A percentile compares a stretch with the other conserved stretches of the same genome.
Evolutionary conservation across 2,329 filamentous ascomycete species (phyloP).

Genomic region (Aspergillus bombycis): DNA sequence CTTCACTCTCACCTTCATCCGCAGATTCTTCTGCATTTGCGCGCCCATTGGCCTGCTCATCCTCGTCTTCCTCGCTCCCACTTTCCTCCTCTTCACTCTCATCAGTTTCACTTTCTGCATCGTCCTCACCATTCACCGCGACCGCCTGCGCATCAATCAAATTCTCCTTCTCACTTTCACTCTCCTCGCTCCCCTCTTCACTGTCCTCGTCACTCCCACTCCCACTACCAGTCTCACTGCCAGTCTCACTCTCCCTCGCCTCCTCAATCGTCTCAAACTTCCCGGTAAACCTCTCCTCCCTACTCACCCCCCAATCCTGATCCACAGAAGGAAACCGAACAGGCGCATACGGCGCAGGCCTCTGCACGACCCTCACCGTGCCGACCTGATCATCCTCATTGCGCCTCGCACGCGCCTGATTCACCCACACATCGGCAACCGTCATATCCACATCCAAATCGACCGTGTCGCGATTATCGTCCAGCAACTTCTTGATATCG

Average conservation of each 20-base stretch:
- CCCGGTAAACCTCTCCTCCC: conserved; percentile 18
- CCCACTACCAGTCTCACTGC: neutral
- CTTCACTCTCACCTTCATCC: neutral
- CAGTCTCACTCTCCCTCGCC: conserved; percentile 9
- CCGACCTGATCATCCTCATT: conserved; percentile 2
- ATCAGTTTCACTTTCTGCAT: neutral
- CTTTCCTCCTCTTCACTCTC: conserved; percentile 1
- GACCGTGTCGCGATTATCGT: neutral
- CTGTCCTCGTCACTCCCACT: neutral
- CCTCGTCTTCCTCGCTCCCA: neutral
- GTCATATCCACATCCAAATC: conserved; percentile 2
- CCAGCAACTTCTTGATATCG: conserved; percentile 2
- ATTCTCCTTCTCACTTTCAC: conserved; percentile 7
- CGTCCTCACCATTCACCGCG: neutral
- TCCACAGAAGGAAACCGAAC: conserved; percentile 38
- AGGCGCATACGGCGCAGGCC: conserved; percentile 17
- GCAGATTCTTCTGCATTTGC: neutral
- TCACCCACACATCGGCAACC: conserved; percentile 1
- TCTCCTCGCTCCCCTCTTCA: conserved; percentile 5
- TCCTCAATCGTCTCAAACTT: conserved; percentile 25
- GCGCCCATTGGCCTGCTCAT: neutral
- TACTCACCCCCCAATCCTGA: conserved; percentile 38
- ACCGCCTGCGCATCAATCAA: neutral
- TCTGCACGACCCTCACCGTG: conserved; percentile 6
- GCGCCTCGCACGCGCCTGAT: neutral